phyloP scores from a whole-genome alignment of 495 filamentous ascomycete genomes.

The Cetradonia linearis region DNA sequence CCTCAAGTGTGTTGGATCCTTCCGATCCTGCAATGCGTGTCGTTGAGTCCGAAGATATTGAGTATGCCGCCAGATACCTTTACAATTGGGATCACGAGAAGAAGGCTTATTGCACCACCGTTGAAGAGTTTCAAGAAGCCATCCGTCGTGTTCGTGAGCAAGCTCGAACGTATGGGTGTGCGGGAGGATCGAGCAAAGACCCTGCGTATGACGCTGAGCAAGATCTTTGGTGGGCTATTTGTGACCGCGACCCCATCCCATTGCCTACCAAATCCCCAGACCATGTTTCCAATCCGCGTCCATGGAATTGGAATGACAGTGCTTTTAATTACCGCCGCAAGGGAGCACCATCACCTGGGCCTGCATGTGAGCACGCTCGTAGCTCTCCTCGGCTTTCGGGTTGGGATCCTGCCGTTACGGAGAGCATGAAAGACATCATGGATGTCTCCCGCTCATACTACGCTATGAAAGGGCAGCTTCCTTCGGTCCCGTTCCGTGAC shows the following conservation, averaged over 20 bases:
- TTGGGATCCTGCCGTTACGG: constrained; percentile 11
- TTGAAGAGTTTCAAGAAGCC: constrained; percentile 26
- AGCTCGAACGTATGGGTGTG: constrained; percentile 25
- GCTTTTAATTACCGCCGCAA: constrained; percentile 21
- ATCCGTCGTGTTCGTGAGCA: constrained; percentile 25
- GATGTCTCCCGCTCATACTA: constrained; percentile 16
- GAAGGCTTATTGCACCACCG: constrained; percentile 24
- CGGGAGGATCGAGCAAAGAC: constrained; percentile 26
- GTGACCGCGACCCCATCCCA: constrained; percentile 23
- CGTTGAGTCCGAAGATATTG: constrained; percentile 21
- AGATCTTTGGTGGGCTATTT: constrained; percentile 27
- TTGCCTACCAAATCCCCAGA: constrained; percentile 21
- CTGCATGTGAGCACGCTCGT: constrained; percentile 12
- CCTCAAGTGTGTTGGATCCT: constrained; percentile 11
- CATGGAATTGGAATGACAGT: constrained; percentile 26
- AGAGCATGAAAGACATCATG: constrained; percentile 16
- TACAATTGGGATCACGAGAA: constrained; percentile 12
- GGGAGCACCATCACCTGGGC: background rate
- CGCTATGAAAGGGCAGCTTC: constrained; percentile 13
- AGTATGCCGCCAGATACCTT: constrained; percentile 18
- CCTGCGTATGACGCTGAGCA: constrained; percentile 27
- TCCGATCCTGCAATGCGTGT: constrained; percentile 18
- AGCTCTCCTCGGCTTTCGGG: constrained; percentile 13
- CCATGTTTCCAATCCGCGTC: constrained; percentile 23
- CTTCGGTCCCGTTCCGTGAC: constrained; percentile 11